Evolutionary conservation across 148 eudicot genomes (phyloP), one percentile per base, ranked within the genome.

Genomic region (Pouteria glomerata): DNA sequence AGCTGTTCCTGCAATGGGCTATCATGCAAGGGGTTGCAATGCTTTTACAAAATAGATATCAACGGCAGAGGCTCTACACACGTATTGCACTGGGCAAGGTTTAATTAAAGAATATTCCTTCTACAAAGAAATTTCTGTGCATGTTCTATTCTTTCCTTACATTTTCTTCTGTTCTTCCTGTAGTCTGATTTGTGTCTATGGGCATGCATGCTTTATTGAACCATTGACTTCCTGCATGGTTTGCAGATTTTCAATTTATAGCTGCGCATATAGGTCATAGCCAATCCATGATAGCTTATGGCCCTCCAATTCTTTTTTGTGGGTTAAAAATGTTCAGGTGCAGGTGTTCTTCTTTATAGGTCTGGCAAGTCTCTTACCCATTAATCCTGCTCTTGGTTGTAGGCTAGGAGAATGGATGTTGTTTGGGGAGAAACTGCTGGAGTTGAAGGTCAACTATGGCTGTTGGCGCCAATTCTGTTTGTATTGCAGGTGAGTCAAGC

Each of bases 1-100:
- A 88, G 41, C 92, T 95, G 41, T 95, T 95, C 73, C 79, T 95
- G 71, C 81, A 84, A 70, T 95, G 97, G 97, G 97, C 99, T 57
- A 87, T 92, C 79, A 86, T 95, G 96, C 99, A 95, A 86, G 98
- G 97, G 75, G 80, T 95, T 74, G 92, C 96, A 55, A 95, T 95
- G 99, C 88, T 95, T 63, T 77, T 91, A 73, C 99, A 95, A 75
- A 95, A 95, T 66, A 83, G 93, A 79, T 95, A 95, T 82, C 99
- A 95, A 65, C 77, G 99, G 56, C 99, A 91, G 72, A 95, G 99
- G 79, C 83, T 89, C 15, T 95, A 91, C 60, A 95, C 99, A 44
- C 97, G 98, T 29, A 95, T 95, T 74, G 99, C 99, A 18, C 87
- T 95, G 66, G 99, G 97, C 70, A 95, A 95, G 99, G 99, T 95